These are phyloP conservation scores for Mesotaenium endlicherianum DNA, from an alignment of 139 green algal genomes.

Conservation along the genomic window DNA sequence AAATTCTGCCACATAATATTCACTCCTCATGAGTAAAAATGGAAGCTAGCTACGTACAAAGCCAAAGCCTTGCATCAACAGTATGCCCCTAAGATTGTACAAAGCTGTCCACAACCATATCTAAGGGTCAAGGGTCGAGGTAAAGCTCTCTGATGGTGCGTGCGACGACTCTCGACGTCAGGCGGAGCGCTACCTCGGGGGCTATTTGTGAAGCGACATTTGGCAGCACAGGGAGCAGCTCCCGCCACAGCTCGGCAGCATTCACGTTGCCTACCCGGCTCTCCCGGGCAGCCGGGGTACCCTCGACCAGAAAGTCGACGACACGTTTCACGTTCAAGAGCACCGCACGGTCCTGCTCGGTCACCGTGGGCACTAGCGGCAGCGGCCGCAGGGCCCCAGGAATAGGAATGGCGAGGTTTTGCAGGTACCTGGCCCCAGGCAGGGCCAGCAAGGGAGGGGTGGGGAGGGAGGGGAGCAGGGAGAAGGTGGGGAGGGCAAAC, in stretches of 20 bases:
- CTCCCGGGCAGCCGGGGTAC: not conserved
- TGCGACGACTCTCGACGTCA: constrained; percentile 32
- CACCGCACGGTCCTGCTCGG: constrained; percentile 34
- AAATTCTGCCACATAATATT: not conserved
- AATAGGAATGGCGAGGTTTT: constrained; percentile 48
- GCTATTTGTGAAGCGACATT: constrained; percentile 32
- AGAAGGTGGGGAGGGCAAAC: constrained; percentile 45
- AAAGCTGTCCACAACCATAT: not conserved
- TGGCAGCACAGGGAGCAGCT: constrained; percentile 32
- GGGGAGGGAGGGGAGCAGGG: constrained; percentile 11
- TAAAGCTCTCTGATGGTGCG: constrained; percentile 44
- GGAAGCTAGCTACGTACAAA: not conserved
- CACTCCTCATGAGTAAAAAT: not conserved
- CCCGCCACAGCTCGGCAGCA: constrained; percentile 9
- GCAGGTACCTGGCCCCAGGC: constrained; percentile 15
- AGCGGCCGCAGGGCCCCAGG: constrained; percentile 55
- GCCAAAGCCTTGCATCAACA: not conserved
- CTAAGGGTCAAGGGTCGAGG: not conserved
- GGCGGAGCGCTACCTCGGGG: constrained; percentile 29
- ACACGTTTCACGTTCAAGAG: constrained; percentile 34
- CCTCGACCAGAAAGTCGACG: constrained; percentile 3
- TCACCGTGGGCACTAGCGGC: constrained; percentile 49
- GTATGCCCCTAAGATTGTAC: not conserved
- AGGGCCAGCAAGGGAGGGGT: too few relatives aligned
- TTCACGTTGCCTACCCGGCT: not conserved